Conservation (phyloP, 768 basidiomycete species). For the Erythrobasidium yunnanense region DNA sequence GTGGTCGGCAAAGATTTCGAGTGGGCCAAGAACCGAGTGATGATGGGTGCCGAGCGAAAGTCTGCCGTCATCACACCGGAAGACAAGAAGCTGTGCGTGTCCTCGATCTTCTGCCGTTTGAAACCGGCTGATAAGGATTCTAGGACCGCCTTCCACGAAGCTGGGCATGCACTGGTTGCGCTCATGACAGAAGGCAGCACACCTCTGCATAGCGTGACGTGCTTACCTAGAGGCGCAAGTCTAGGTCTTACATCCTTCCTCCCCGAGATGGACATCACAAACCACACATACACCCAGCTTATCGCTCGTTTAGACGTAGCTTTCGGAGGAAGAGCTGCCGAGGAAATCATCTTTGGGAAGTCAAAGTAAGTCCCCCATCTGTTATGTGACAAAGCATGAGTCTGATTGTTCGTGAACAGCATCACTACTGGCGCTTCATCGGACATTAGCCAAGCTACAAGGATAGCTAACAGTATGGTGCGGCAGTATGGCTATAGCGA, state of each 20-base stretch:
- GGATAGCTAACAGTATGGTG: slow-evolving; percentile 73
- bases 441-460: slow-evolving; percentile 70
- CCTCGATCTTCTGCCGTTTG: not conserved
- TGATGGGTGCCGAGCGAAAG: slow-evolving; percentile 93
- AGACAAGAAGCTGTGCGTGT: slow-evolving; percentile 42
- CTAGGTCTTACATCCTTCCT: slow-evolving; percentile 55
- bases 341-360: slow-evolving; percentile 49
- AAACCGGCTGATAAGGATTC: no score
- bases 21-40: slow-evolving; percentile 80
- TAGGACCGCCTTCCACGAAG: slow-evolving; percentile 89
- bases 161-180: slow-evolving; percentile 51
- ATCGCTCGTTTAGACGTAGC: slow-evolving; percentile 75
- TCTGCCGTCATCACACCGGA: slow-evolving; percentile 79
- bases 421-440: slow-evolving; percentile 86
- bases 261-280: slow-evolving; percentile 54
- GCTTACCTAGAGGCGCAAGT: slow-evolving; percentile 88
- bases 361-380: slow-evolving; percentile 26
- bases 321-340: slow-evolving; percentile 90
- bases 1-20: slow-evolving; percentile 78
- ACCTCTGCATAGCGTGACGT: slow-evolving; percentile 95
- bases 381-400: not conserved
- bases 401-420: slow-evolving; percentile 48
- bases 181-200: slow-evolving; percentile 89
- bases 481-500: slow-evolving; percentile 51
- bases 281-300: slow-evolving; percentile 62